A percentile compares a stretch with the other conserved stretches of the same genome.
Conservation (phyloP, 441 rosid species). For the Populus hybrid region DNA sequence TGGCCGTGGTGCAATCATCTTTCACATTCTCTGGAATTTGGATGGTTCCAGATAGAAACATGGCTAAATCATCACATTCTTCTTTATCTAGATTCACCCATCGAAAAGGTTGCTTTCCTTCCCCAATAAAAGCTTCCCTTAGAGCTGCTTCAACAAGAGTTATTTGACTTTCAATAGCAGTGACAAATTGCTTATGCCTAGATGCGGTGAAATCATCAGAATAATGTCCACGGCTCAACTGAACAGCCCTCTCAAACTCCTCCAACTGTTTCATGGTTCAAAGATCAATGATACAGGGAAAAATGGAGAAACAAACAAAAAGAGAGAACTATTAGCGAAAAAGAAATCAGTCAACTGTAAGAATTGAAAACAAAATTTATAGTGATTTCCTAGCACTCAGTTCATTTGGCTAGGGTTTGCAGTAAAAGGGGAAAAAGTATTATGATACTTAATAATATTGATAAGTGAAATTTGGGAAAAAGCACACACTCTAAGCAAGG, state of each 20-base stretch:
- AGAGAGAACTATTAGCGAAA: background rate
- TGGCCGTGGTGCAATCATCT: slow-evolving; percentile 29
- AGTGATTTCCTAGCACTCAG: background rate
- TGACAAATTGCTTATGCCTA: slow-evolving; percentile 67
- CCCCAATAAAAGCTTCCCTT: slow-evolving; percentile 44
- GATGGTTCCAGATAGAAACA: slow-evolving; percentile 67
- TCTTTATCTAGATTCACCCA: slow-evolving; percentile 74
- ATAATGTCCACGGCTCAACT: slow-evolving; percentile 50
- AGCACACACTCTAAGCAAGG: background rate
- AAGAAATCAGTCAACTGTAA: too few species aligned
- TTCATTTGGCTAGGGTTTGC: background rate
- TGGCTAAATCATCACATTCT: slow-evolving; percentile 79
- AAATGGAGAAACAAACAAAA: background rate
- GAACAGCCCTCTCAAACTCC: slow-evolving; percentile 79
- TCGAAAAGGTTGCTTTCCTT: slow-evolving; percentile 62
- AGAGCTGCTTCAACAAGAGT: slow-evolving; percentile 53
- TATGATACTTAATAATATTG: background rate
- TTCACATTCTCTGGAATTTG: slow-evolving; percentile 27
- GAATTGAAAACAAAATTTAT: background rate
- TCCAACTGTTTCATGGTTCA: slow-evolving; percentile 54
- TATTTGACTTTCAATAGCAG: slow-evolving; percentile 69
- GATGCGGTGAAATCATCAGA: slow-evolving; percentile 45
- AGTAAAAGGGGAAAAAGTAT: background rate
- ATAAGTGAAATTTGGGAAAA: background rate
- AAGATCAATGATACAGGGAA: background rate